Evolutionary conservation across 2,329 filamentous ascomycete genomes (phyloP).

Genomic region (Talaromyces sp.): DNA sequence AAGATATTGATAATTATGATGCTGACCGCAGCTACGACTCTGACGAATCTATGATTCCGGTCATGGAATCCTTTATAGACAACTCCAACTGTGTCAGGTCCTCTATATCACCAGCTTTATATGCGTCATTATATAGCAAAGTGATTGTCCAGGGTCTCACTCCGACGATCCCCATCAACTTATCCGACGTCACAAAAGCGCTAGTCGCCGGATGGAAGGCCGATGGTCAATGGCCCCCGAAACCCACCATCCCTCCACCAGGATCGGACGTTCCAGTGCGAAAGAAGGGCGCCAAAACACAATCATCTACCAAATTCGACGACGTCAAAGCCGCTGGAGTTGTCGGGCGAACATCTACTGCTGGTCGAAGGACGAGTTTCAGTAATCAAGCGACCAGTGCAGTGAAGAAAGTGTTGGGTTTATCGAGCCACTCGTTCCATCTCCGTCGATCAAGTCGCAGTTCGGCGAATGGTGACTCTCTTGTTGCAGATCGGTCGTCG

Average conservation of each 20-base stretch:
- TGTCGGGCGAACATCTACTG: background rate
- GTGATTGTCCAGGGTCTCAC: slow-evolving; percentile 74
- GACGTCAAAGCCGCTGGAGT: background rate
- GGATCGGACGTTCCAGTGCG: slow-evolving; percentile 22
- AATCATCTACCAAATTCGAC: slow-evolving; percentile 6
- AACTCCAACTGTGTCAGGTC: slow-evolving; percentile 69
- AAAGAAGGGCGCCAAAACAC: slow-evolving; percentile 10
- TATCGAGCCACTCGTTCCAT: slow-evolving; percentile 33
- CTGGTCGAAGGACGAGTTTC: slow-evolving; percentile 10
- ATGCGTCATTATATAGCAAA: slow-evolving; percentile 83
- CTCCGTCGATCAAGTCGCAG: slow-evolving; percentile 29
- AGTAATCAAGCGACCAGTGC: slow-evolving; percentile 30
- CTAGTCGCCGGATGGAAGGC: slow-evolving; percentile 89
- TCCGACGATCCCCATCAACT: slow-evolving; percentile 81
- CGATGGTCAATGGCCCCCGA: slow-evolving; percentile 87
- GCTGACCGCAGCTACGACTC: slow-evolving; percentile 24
- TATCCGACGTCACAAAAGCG: slow-evolving; percentile 71
- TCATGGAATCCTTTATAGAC: slow-evolving; percentile 69
- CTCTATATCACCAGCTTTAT: slow-evolving; percentile 67
- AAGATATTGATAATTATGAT: slow-evolving; percentile 6
- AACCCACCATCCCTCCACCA: slow-evolving; percentile 33
- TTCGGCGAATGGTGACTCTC: background rate
- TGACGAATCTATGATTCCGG: slow-evolving; percentile 62
- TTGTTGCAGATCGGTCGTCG: background rate
- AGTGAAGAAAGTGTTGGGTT: slow-evolving; percentile 38